Evolutionary conservation across 2,329 filamentous ascomycete species (phyloP).

Genomic region (Orbilia quercus): DNA sequence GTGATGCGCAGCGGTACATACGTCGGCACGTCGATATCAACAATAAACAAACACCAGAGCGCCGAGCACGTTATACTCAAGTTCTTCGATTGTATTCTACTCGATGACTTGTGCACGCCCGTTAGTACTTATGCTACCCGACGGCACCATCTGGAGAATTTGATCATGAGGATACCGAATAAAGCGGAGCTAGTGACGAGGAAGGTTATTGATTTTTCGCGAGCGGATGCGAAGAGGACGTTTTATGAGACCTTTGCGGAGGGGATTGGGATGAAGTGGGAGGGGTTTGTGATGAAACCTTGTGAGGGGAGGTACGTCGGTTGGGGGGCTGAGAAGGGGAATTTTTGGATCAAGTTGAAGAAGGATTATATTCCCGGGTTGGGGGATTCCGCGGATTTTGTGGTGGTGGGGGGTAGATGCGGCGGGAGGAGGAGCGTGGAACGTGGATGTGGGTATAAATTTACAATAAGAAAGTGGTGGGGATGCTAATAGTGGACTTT

Average conservation of each 20-base stretch:
- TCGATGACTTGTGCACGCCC: constrained; percentile 69
- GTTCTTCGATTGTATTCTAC: constrained; percentile 70
- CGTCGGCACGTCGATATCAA: constrained; percentile 74
- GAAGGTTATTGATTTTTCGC: constrained; percentile 74
- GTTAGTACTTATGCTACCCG: constrained; percentile 70
- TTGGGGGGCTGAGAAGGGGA: constrained; percentile 62
- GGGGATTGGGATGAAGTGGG: constrained; percentile 74
- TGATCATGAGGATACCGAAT: constrained; percentile 71
- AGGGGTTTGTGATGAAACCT: constrained; percentile 84
- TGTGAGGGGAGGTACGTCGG: constrained; percentile 80
- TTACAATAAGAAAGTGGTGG: constrained; percentile 10
- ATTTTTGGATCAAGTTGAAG: constrained; percentile 81
- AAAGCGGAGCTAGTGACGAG: constrained; percentile 75
- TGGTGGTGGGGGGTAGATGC: constrained; percentile 76
- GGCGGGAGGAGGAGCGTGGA: constrained; percentile 54
- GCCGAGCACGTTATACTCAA: constrained; percentile 71
- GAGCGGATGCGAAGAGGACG: constrained; percentile 65
- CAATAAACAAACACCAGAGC: constrained; percentile 13
- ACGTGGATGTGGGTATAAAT: constrained; percentile 31
- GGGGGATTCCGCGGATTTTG: constrained; percentile 85
- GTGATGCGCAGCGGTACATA: constrained; percentile 77
- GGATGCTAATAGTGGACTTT: constrained; percentile 57
- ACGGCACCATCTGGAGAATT: constrained; percentile 70
- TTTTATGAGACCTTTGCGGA: constrained; percentile 75
- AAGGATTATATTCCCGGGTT: constrained; percentile 83